A percentile compares a stretch with the other conserved stretches of the same genome.
These are phyloP conservation scores for Aureobasidium sp. DNA, from an alignment of 2,329 filamentous ascomycete species.

Conservation along the genomic window DNA sequence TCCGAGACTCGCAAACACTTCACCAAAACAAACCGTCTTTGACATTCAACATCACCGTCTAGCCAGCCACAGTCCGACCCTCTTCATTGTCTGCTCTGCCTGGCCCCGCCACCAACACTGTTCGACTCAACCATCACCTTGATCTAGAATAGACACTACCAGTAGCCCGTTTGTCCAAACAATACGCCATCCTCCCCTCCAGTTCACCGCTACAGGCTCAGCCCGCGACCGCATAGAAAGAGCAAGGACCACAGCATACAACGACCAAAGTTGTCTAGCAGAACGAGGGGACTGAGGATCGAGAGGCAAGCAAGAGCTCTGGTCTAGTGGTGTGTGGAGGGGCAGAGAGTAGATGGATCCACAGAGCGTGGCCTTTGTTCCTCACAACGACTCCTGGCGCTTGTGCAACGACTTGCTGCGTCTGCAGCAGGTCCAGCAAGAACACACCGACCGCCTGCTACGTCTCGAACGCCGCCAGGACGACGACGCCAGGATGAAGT, in stretches of 20 bases:
- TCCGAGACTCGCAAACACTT: not conserved
- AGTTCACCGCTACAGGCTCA: not conserved
- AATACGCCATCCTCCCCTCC: not conserved
- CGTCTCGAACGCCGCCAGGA: conserved; percentile 54
- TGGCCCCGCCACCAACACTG: not conserved
- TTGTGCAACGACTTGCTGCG: conserved; percentile 54
- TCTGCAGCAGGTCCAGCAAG: conserved; percentile 51
- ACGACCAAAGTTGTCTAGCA: too few species aligned
- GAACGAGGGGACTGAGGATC: not conserved
- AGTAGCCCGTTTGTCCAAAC: not conserved
- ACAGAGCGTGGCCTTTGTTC: conserved; percentile 53
- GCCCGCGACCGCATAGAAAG: not conserved
- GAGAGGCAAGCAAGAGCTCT: not conserved
- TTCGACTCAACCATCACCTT: not conserved
- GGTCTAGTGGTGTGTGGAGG: conserved; percentile 1
- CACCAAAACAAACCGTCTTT: not conserved
- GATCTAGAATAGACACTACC: not conserved
- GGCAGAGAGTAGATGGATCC: conserved; percentile 45
- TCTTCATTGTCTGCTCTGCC: not conserved
- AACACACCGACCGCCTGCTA: conserved; percentile 53
- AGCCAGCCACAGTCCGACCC: not conserved
- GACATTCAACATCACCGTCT: not conserved
- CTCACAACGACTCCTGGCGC: conserved; percentile 48
- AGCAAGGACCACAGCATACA: not conserved
- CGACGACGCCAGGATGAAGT: conserved; percentile 61